Base-by-base conservation (phyloP, 352 stramenopile genomes). In the Labyrinthula sp. region DNA sequence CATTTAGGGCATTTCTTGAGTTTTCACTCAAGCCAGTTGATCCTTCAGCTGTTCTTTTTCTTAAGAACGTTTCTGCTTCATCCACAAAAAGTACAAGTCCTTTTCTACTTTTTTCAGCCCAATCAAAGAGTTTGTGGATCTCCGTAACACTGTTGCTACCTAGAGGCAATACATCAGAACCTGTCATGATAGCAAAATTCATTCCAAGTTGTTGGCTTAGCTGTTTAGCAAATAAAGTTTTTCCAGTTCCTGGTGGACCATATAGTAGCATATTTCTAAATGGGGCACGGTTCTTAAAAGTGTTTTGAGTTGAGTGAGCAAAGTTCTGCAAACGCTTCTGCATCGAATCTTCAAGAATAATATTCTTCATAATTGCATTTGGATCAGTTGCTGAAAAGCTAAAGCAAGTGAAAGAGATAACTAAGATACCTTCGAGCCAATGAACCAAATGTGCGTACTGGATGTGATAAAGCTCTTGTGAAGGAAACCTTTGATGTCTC, bases 81-180 rank as follows among this genome's bases (percentile, higher is more conserved):
- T 98, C 89, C 2, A 98, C 81, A 59, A 98, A 98, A 2, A 98
- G 64, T 41, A 99, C 56, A 54, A 99, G 62, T 36, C 89, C 89
- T 74, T 71, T 54, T 71, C 84, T 14, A 43, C 36, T 55, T 46
- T 88, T 89, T 60, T 89, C 89, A 25, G 87, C 84, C 87, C 87
- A 98, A 66, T 97, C 86, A 61, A 98, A 96, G n/a, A 98, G 61
- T 66, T 93, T 93, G 69, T 97, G 89, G 59, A 98, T 89, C 74
- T 98, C 86, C 23, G 88, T 95, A 12, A 97, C 86, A 29, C 81
- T 86, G 62, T 97, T 84, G 20, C 68, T 68, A 30, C 88, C 88
- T 29, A 97, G 69, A n/a, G 89, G 88, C 6, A 82, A 85, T 31
- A 99, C 87, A 61, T 97, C 89, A 64, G 88, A 87, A 64, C 88